Conservation (phyloP, 73 alveolate genomes). For the Paramecium tetraurelia region DNA sequence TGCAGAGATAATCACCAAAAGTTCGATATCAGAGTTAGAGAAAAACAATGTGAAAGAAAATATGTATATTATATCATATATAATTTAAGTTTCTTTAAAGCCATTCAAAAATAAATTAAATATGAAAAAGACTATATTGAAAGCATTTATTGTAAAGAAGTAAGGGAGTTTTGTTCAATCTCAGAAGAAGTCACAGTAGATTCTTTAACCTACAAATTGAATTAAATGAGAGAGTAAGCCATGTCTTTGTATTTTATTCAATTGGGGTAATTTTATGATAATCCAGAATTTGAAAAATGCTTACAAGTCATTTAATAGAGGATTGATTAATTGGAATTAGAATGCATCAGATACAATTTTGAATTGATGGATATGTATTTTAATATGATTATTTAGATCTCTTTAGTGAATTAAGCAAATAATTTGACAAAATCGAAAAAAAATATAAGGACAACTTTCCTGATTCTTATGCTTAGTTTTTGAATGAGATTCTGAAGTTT, state of each 20-base stretch:
- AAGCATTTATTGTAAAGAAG: neutral
- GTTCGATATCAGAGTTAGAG: neutral
- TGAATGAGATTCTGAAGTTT: neutral
- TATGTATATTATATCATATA: neutral
- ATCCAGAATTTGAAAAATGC: neutral
- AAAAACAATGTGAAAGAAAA: neutral
- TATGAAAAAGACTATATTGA: neutral
- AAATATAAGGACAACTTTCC: neutral
- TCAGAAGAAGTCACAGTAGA: neutral
- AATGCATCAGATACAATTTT: neutral
- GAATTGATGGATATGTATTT: constrained; percentile 6
- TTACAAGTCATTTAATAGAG: neutral
- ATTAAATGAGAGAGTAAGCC: neutral
- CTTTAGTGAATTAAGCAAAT: neutral
- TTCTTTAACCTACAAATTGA: neutral
- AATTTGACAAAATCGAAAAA: constrained; percentile 6
- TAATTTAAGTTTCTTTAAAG: neutral
- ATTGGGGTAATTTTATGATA: neutral
- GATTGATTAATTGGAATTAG: neutral
- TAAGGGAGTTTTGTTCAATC: neutral
- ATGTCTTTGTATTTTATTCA: neutral
- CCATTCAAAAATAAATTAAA: neutral
- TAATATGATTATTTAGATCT: neutral
- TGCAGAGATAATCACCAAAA: neutral
- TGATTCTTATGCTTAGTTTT: neutral